Evolutionary conservation across 345 rosid genomes (phyloP), one percentile per base, ranked within the genome.

Genomic region (Kandelia obovata): DNA sequence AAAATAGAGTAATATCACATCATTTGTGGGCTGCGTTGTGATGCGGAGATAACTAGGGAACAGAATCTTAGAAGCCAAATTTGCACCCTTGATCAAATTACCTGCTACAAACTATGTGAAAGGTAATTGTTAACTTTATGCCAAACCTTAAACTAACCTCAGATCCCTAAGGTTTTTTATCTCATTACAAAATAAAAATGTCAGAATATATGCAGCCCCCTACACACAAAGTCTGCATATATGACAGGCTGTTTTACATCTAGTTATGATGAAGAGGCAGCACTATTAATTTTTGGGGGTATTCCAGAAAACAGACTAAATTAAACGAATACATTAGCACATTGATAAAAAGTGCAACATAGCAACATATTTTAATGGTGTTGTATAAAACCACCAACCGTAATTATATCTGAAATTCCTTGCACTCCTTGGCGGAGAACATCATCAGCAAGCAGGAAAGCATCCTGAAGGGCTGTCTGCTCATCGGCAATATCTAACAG

Each of bases 401-500:
- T 94, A 68, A 94, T 94, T 67, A 94, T 94, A 81, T 94, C 98
- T 7, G 97, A 91, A 68, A 94, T 94, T 81, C 98, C 98, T 81
- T 94, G 98, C 55, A 94, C 98, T n/a, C 98, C 98, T 82, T 94
- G 98, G 64, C 96, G 93, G 67, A 94, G 78, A 70, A 94, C 98
- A 81, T 94, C 97, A 81, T 90, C 98, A 26, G 97, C 99, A 39
- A 95, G 99, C 74, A 95, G 93, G 79, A 95, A 95, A 59, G 99
- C 99, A 77, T 95, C 99, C 82, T 91, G 99, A 46, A 95, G 92
- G 7, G 96, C 87, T 7, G 96, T 89, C 80, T 95, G 99, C 85
- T 95, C 99, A 83, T 95, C 96, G 67, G 96, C 93, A 81, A 95
- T 88, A 79, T 92, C 97, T 65, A 95, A 91, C 71, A 95, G 81